Evolutionary conservation across 1,139 yeast genomes (phyloP).

Genomic region (Suhomyces anneliseae): DNA sequence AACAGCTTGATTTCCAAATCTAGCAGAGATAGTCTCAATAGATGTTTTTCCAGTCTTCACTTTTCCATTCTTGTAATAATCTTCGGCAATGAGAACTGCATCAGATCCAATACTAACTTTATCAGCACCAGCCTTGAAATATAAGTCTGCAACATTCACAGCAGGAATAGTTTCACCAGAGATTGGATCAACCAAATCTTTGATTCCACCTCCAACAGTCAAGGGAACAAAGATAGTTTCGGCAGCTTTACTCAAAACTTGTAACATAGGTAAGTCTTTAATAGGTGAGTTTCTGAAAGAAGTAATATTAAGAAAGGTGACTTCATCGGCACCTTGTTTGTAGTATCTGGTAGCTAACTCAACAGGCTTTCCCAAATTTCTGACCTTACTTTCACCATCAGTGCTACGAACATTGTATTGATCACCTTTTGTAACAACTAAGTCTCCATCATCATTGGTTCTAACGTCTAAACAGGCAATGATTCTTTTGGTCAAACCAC

Average conservation of each 20-base stretch:
- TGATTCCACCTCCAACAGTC: slow-evolving; percentile 97
- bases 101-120: slow-evolving; percentile 97
- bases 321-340: slow-evolving; percentile 94
- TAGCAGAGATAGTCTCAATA: slow-evolving; percentile 84
- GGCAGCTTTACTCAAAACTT: slow-evolving; percentile 79
- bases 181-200: slow-evolving; percentile 82
- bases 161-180: slow-evolving; percentile 74
- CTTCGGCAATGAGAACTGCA: slow-evolving; percentile 88
- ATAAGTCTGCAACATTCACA: slow-evolving; percentile 82
- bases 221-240: slow-evolving; percentile 92
- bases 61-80: slow-evolving; percentile 59
- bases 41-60: slow-evolving; percentile 74
- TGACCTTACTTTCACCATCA: slow-evolving; percentile 45
- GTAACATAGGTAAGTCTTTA: slow-evolving; percentile 90
- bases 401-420: slow-evolving; percentile 94
- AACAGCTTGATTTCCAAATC: slow-evolving; percentile 95
- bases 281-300: slow-evolving; percentile 93
- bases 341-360: slow-evolving; percentile 88
- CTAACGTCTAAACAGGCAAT: slow-evolving; percentile 98
- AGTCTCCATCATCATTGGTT: slow-evolving; percentile 87
- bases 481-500: slow-evolving; percentile 83
- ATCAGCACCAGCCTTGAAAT: slow-evolving; percentile 95
- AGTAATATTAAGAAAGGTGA: slow-evolving; percentile 90
- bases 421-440: slow-evolving; percentile 97
- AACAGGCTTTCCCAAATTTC: slow-evolving; percentile 95